Base-by-base conservation (phyloP, 352 stramenopile species). In the Blastocystis sp. region DNA sequence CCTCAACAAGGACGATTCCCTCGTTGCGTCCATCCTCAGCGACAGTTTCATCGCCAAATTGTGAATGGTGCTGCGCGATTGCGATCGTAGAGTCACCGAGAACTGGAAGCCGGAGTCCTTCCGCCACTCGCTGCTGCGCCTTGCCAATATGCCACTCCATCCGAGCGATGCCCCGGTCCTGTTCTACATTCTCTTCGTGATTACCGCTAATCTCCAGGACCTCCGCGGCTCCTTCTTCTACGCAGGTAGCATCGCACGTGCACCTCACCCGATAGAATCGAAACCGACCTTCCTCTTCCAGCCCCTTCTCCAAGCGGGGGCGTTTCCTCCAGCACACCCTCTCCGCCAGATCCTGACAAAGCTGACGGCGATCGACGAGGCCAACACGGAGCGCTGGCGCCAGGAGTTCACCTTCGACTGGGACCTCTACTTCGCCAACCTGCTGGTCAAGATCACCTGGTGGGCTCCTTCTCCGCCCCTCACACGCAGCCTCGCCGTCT, bases 131-230 rank as follows among this genome's bases (percentile, higher is more conserved):
- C 21, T 84, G 9, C 41, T 61, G 1, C 9, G 1, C n/a, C 14
- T 84, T 10, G 21, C 52, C 9, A 19, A 66, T 11, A 34, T 34
- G n/a, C 2, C 17, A 28, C 52, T 84, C 9, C 74, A 34, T 28
- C 28, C 38, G 3, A 23, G 45, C 65, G 74, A 84, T 84, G 4
- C 74, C 1, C 28, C 66, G 5, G 48, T 14, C 28, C 56, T 84
- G 34, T 84, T 67, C 74, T 84, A 84, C 48, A 69, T 84, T 56
- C 56, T 84, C 9, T 84, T 84, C 43, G 56, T 84, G 23, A 23
- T 84, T 0, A 52, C 69, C 21, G 53, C 34, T 0, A 84, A 84
- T 28, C 56, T 84, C 0, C 45, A 62, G n/a, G 43, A 52, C 0
- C 60, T 84, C 21, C 59, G 74, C 38, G 23, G 69, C 28, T 38